Base-by-base conservation (phyloP, 148 eudicot genomes). In the Silene latifolia region DNA sequence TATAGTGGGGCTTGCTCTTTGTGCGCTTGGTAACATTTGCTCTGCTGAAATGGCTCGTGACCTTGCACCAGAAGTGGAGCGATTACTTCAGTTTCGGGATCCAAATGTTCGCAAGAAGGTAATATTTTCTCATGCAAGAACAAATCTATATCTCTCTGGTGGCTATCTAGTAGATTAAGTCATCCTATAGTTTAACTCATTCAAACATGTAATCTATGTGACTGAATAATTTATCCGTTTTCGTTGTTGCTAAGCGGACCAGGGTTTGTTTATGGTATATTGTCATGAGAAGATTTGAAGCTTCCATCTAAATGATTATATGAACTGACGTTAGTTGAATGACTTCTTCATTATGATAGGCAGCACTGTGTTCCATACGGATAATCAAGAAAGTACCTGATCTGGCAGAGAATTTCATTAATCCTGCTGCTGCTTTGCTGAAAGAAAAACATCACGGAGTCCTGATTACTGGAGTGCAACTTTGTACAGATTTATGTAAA, bases 1-100 rank as follows among this genome's bases (percentile, higher is more conserved):
- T 83, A 94, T 94, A 63, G 97, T 90, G 67, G 98, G 98, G 58
- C 91, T 94, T 80, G 98, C 98, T 83, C 98, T 94, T 72, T 94
- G 98, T 87, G 98, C 98, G 71, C 89, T 94, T 84, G 98, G 97
- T 70, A 92, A 94, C 82, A 94, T 94, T 70, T 88, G 96, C 80
- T 94, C 98, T 35, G 97, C 98, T 71, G 98, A 92, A 85, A 92
- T 94, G 98, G 98, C 98, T 75, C 97, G 98, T 78, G 98, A 94
- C 83, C 98, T 94, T 78, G 98, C 96, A 23, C 93, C 96, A 42
- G 98, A 94, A 83, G 98, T 94, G 47, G 97, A 94, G 84, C 81
- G 92, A 56, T 79, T 94, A 81, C 93, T 94, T 75, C 97, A 92
- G 73, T 94, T 94, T 72, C 88, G 98, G 73, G 98, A 94, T 90